Conservation (phyloP, 352 stramenopile genomes). For the Phytophthora syringae region DNA sequence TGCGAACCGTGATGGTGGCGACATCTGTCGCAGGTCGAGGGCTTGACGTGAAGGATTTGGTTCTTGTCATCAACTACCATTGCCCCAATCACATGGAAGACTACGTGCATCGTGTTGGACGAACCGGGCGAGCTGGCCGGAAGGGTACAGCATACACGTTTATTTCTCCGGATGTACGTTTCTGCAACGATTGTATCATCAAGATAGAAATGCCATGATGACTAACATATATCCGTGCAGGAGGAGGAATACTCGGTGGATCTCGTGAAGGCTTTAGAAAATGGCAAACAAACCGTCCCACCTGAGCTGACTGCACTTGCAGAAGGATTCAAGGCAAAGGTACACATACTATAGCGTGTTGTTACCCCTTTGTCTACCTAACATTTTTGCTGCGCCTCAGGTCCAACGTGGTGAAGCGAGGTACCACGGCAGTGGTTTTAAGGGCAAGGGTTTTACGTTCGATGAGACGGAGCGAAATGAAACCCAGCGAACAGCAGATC, state of each 20-base stretch:
- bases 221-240: conserved; percentile 20
- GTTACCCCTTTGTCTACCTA: neutral
- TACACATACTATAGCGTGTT: too few species aligned
- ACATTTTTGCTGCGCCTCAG: conserved; percentile 28
- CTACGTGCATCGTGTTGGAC: conserved; percentile 98
- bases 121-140: conserved; percentile 95
- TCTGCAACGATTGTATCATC: neutral
- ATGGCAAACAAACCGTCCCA: conserved; percentile 78
- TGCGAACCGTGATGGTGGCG: conserved; percentile 93
- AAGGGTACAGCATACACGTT: conserved; percentile 99
- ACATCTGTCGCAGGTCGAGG: conserved; percentile 97
- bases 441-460: conserved; percentile 98
- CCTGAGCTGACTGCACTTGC: conserved; percentile 92
- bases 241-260: conserved; percentile 98
- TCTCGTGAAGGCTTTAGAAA: conserved; percentile 96
- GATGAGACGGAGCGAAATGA: conserved; percentile 98
- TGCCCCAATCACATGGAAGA: conserved; percentile 99
- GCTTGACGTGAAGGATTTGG: conserved; percentile 98
- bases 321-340: conserved; percentile 96
- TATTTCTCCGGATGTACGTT: conserved; percentile 93
- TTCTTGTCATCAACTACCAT: conserved; percentile 99
- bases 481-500: conserved; percentile 92
- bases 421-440: conserved; percentile 97
- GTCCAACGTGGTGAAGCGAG: conserved; percentile 95
- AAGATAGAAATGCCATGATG: neutral